Conservation (phyloP, 306 rosid species). For the Citrullus mucosospermus region DNA sequence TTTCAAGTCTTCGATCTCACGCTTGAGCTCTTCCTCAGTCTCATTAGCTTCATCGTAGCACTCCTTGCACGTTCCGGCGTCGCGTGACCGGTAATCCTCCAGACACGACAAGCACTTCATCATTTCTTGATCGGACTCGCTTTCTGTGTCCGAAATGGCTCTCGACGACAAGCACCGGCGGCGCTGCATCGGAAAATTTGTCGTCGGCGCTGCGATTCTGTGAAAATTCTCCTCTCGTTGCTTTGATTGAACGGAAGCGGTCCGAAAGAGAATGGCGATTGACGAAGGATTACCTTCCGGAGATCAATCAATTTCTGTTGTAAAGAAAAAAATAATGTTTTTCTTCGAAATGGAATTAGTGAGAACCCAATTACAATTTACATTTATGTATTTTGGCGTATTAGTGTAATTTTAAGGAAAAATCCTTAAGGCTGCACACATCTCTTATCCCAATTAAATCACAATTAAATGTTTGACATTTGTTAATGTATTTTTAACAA, state of each 20-base stretch:
- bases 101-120: slow-evolving; percentile 40
- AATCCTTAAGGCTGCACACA: no score
- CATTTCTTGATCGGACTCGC: slow-evolving; percentile 14
- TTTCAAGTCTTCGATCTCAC: slow-evolving; percentile 62
- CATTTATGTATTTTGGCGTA: no score
- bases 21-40: slow-evolving; percentile 58
- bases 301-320: not conserved
- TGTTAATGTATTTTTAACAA: no score
- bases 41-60: slow-evolving; percentile 83
- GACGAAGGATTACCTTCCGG: not conserved
- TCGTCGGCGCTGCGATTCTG: not conserved
- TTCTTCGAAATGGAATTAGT: not conserved
- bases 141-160: not conserved
- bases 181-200: slow-evolving; percentile 11
- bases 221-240: not conserved
- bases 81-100: slow-evolving; percentile 18
- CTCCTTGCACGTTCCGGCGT: slow-evolving; percentile 66
- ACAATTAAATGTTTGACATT: no score
- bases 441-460: no score
- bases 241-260: not conserved
- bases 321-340: no score
- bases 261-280: not conserved
- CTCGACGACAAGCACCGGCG: slow-evolving; percentile 10
- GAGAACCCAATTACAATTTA: not conserved
- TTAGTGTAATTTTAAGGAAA: no score